Percentiles rank a stretch among this genome's conserved stretches.
These are phyloP conservation scores for Microbotryomycetes sp. DNA, from an alignment of 1,284 basidiomycete genomes.

Conservation along the genomic window DNA sequence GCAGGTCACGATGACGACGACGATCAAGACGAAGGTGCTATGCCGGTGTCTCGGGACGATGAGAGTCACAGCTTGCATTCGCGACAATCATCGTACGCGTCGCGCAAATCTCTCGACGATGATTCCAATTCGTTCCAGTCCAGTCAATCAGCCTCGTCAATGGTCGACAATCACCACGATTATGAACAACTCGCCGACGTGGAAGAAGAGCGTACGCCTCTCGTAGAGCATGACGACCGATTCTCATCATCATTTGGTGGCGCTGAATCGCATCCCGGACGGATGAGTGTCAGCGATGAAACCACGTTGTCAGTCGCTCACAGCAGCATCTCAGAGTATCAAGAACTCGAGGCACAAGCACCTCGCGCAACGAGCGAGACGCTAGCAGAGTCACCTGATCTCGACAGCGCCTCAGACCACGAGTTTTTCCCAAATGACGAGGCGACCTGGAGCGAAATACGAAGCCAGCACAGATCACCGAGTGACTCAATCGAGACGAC, in stretches of 20 bases:
- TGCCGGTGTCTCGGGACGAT: background rate
- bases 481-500: slow-evolving; percentile 15
- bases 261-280: background rate
- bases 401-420: no score
- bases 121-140: background rate
- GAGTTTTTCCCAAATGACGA: slow-evolving; percentile 34
- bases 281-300: background rate
- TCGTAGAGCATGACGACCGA: background rate
- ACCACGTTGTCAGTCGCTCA: no score
- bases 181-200: background rate
- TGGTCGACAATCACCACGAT: background rate
- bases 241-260: background rate
- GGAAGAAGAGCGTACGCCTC: background rate
- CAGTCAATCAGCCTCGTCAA: background rate
- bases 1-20: slow-evolving; percentile 11
- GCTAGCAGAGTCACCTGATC: no score
- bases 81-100: background rate
- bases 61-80: background rate
- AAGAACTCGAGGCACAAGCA: slow-evolving; percentile 3
- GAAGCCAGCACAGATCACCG: slow-evolving; percentile 8
- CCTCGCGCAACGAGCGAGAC: slow-evolving; percentile 1
- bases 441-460: slow-evolving; percentile 28
- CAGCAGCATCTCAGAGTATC: no score
- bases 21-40: background rate
- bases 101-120: background rate